Percentiles rank a stretch among this genome's conserved stretches.
Evolutionary conservation across 139 green algal genomes (phyloP).

Genomic region (Pleodorina starrii): DNA sequence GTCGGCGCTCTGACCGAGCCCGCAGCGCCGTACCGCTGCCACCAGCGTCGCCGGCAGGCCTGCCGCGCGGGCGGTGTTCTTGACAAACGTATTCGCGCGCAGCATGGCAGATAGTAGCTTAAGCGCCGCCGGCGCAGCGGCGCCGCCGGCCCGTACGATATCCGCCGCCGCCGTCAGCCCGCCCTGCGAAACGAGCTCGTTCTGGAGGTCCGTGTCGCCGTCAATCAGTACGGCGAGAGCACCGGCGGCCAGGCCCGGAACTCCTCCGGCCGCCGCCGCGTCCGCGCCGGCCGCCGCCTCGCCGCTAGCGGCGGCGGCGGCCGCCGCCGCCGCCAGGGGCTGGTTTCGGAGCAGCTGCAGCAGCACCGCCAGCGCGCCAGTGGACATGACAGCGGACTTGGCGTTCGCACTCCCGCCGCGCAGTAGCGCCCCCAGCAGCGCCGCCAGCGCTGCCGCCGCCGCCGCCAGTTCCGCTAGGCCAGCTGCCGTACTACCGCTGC

Average conservation of each 20-base stretch:
- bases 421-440: slow-evolving; percentile 43
- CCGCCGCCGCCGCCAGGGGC: neutral
- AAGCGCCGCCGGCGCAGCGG: slow-evolving; percentile 18
- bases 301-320: neutral
- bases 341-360: slow-evolving; percentile 39
- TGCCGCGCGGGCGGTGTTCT: slow-evolving; percentile 60
- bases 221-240: slow-evolving; percentile 32
- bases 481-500: neutral
- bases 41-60: slow-evolving; percentile 49
- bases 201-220: slow-evolving; percentile 62
- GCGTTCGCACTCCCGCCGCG: neutral
- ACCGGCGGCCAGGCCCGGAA: neutral
- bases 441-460: slow-evolving; percentile 6
- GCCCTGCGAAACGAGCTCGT: slow-evolving; percentile 65
- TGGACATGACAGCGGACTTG: slow-evolving; percentile 2
- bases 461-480: neutral
- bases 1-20: neutral
- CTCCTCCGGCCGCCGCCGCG: neutral
- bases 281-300: neutral
- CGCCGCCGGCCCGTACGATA: neutral
- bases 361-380: slow-evolving; percentile 44
- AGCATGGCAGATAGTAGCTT: slow-evolving; percentile 49
- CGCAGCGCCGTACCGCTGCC: slow-evolving; percentile 11
- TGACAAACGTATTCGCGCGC: slow-evolving; percentile 67
- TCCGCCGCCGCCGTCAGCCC: slow-evolving; percentile 3